Conservation (phyloP, 305 asterid genomes). For the Fraxinus albicans region DNA sequence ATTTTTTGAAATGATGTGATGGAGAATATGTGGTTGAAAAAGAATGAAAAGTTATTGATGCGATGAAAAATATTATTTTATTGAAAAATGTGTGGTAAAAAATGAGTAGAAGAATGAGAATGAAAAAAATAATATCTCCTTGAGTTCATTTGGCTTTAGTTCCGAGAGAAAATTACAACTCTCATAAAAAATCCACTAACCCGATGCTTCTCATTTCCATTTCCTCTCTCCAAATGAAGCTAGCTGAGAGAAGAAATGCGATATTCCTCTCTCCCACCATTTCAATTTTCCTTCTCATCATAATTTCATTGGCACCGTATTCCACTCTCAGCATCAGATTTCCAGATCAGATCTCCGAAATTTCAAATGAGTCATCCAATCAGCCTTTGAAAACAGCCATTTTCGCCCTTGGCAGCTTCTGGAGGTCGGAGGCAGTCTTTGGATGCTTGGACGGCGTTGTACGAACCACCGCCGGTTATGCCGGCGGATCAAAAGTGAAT, state of each 20-base stretch:
- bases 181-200: background rate
- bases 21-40: no score
- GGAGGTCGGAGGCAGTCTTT: constrained; percentile 96
- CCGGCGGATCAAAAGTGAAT: constrained; percentile 74
- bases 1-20: no score
- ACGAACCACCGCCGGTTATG: constrained; percentile 72
- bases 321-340: constrained; percentile 62
- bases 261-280: background rate
- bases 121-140: no score
- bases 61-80: no score
- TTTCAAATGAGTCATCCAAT: constrained; percentile 35
- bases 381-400: constrained; percentile 59
- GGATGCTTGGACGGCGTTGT: constrained; percentile 89
- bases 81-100: no score
- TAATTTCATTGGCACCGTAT: constrained; percentile 31
- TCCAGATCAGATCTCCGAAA: constrained; percentile 53
- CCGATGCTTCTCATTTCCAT: background rate
- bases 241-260: background rate
- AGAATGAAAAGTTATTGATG: no score
- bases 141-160: no score
- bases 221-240: background rate
- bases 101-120: no score
- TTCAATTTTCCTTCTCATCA: constrained; percentile 29
- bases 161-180: no score
- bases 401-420: constrained; percentile 92